A percentile compares a stretch with the other conserved stretches of the same genome.
These are phyloP conservation scores for Thinopyrum elongatum DNA, from an alignment of 176 grass and related monocot genomes.

Conservation along the genomic window DNA sequence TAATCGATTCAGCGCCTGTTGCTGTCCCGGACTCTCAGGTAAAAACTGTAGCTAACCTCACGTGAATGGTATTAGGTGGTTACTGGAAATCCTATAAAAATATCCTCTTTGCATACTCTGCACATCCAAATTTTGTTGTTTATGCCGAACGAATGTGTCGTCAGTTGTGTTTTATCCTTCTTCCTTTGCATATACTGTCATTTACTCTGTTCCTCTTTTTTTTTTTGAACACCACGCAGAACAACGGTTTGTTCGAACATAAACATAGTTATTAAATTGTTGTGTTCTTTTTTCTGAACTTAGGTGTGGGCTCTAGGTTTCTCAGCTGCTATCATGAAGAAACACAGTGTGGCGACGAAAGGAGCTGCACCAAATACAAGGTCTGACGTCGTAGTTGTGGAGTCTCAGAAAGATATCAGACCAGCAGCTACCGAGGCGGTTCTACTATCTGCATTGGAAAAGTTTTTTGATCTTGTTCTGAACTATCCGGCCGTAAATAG, in stretches of 20 bases:
- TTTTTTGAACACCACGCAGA: background rate
- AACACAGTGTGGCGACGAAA: slow-evolving; percentile 69
- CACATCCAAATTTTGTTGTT: background rate
- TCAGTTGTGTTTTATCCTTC: background rate
- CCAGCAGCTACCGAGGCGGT: slow-evolving; percentile 54
- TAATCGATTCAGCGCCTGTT: slow-evolving; percentile 89
- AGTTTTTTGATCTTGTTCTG: slow-evolving; percentile 64
- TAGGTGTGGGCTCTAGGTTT: slow-evolving; percentile 97
- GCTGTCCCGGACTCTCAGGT: slow-evolving; percentile 87
- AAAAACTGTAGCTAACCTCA: background rate
- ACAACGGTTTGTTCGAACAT: background rate
- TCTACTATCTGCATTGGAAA: slow-evolving; percentile 73
- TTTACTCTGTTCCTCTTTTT: background rate
- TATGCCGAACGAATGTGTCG: background rate
- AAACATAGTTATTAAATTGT: background rate
- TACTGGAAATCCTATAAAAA: background rate
- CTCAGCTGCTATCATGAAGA: slow-evolving; percentile 92
- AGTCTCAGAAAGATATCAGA: slow-evolving; percentile 41
- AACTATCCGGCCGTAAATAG: slow-evolving; percentile 82
- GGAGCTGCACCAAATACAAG: slow-evolving; percentile 34
- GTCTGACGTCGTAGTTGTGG: slow-evolving; percentile 41
- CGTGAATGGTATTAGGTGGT: background rate
- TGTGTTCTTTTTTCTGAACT: background rate
- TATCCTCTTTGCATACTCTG: background rate
- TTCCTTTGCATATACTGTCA: background rate